phyloP scores from a whole-genome alignment of 768 basidiomycete species.

The Chalciporus chontae region DNA sequence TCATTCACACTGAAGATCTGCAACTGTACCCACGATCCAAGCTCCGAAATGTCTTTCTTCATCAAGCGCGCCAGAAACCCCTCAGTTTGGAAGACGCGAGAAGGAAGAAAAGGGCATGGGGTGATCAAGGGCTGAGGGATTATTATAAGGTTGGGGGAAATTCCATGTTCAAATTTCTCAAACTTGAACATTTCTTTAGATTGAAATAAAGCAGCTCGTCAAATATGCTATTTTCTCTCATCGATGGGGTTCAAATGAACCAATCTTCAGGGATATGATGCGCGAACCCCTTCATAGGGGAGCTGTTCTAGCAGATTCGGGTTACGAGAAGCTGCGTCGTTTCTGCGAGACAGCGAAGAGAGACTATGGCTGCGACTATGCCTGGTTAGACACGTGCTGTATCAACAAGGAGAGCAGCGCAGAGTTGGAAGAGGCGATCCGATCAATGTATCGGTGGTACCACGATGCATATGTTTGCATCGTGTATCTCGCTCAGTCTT shows the following conservation, averaged over 20 bases:
- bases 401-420: slow-evolving; percentile 8
- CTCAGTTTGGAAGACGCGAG: slow-evolving; percentile 1
- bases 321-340: neutral
- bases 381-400: slow-evolving; percentile 6
- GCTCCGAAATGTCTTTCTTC: slow-evolving; percentile 5
- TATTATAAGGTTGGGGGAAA: slow-evolving; percentile 1
- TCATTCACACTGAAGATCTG: slow-evolving; percentile 14
- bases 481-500: neutral
- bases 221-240: slow-evolving; percentile 5
- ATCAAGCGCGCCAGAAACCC: neutral
- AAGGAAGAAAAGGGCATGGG: neutral
- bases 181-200: neutral
- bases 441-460: slow-evolving; percentile 9
- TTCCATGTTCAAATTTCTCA: neutral
- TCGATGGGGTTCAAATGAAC: neutral
- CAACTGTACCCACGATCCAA: slow-evolving; percentile 5
- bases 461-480: slow-evolving; percentile 1
- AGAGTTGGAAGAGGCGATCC: slow-evolving; percentile 5
- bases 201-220: neutral
- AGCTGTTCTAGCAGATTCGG: neutral
- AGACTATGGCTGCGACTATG: slow-evolving; percentile 2
- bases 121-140: neutral
- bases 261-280: neutral
- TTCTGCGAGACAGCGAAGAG: slow-evolving; percentile 1
- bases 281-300: neutral